Evolutionary conservation across 75 land plant genomes (phyloP).

Genomic region (Pinus taeda): DNA sequence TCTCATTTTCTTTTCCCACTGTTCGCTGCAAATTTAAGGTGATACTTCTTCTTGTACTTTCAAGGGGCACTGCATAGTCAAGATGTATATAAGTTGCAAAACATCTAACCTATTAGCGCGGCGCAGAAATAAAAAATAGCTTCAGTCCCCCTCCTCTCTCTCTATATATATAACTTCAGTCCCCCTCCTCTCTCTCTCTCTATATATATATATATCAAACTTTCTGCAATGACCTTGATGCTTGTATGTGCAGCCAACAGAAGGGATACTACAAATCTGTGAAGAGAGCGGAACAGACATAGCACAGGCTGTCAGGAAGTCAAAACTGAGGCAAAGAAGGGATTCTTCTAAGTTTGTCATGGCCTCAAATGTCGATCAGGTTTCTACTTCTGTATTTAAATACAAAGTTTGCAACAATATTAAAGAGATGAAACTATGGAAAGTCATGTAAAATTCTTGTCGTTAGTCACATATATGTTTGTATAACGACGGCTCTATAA

Average conservation of each 20-base stretch:
- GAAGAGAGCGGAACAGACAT: conserved; percentile 36
- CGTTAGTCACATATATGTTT: not conserved
- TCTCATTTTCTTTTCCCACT: conserved; percentile 41
- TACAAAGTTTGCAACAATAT: not conserved
- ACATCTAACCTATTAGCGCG: too few species aligned
- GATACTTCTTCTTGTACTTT: not conserved
- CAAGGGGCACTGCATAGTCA: not conserved
- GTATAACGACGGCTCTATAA: not conserved
- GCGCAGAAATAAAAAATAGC: not conserved
- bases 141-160: not conserved
- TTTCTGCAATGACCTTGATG: not conserved
- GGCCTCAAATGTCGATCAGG: conserved; percentile 49
- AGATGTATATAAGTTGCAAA: not conserved
- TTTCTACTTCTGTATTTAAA: not conserved
- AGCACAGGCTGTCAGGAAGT: conserved; percentile 40
- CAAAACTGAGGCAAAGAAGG: conserved; percentile 29
- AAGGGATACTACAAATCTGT: conserved; percentile 39
- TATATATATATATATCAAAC: not conserved
- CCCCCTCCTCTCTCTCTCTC: too few species aligned
- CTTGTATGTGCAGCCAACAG: conserved; percentile 33
- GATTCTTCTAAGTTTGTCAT: conserved; percentile 19
- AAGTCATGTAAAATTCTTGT: not conserved
- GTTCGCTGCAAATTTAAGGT: conserved; percentile 53
- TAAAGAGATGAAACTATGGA: not conserved
- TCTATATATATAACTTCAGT: not conserved